Percentiles rank a stretch among this genome's conserved stretches.
Evolutionary conservation across 768 basidiomycete genomes (phyloP).

Genomic region (Galerina marginata): DNA sequence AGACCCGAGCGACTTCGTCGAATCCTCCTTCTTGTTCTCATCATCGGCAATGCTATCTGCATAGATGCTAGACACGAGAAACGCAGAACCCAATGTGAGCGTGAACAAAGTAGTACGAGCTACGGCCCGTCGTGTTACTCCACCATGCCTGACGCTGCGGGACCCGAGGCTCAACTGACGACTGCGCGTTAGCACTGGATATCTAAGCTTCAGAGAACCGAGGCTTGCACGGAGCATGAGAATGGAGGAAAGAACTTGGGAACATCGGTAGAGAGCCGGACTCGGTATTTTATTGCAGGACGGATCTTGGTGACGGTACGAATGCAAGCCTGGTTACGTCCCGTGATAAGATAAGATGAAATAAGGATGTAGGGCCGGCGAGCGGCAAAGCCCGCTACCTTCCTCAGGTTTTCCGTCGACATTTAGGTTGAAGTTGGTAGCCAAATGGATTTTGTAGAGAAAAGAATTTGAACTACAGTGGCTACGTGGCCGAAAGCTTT

Average conservation of each 20-base stretch:
- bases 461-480: too few relatives aligned
- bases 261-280: slow-evolving; percentile 2
- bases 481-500: too few relatives aligned
- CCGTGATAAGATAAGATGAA: slow-evolving; percentile 17
- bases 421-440: background rate
- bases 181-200: background rate
- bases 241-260: slow-evolving; percentile 2
- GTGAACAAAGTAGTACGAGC: slow-evolving; percentile 18
- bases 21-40: background rate
- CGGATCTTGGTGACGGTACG: slow-evolving; percentile 20
- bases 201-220: slow-evolving; percentile 6
- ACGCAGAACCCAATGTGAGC: slow-evolving; percentile 11
- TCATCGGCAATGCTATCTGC: slow-evolving; percentile 13
- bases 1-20: slow-evolving; percentile 12
- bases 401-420: background rate
- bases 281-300: slow-evolving; percentile 9
- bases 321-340: slow-evolving; percentile 1
- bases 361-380: too few relatives aligned
- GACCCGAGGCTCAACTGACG: background rate
- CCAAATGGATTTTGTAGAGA: too few relatives aligned
- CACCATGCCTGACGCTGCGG: background rate
- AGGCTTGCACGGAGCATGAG: slow-evolving; percentile 20
- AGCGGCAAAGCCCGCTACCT: too few relatives aligned
- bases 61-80: slow-evolving; percentile 15
- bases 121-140: slow-evolving; percentile 13